Base-by-base conservation (phyloP, 2,329 filamentous ascomycete genomes). In the Aspergillus tamarii region DNA sequence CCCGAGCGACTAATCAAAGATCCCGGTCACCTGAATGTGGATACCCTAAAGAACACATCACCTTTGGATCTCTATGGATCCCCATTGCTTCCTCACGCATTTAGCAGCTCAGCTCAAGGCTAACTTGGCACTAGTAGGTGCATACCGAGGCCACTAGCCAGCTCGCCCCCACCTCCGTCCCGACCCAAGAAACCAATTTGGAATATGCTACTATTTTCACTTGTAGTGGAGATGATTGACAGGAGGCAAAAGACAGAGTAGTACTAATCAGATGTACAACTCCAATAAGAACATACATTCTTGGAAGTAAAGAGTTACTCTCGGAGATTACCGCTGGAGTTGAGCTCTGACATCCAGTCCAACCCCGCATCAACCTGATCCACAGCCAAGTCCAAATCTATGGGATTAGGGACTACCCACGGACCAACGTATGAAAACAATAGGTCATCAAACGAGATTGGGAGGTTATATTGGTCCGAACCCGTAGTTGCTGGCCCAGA, bases 31-130 rank as follows among this genome's bases (percentile, higher is more conserved):
- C 34, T 36, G 39, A 41, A 41, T 41, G 39, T 41, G 39, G 39
- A 41, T 41, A 41, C 39, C 39, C 39, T n/a, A n/a, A 41, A 41
- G 19, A 41, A 41, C 16, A 41, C 39, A 41, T n/a, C 19, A 9
- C 12, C 34, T 4, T 1, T 4, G 4, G 26, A 26, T 26, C 0
- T 4, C 14, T 4, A 4, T 4, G 4, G 26, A 26, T 26, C 0
- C 12, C 14, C 12, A 36, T 36, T 36, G 34, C 7, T 41, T 41
- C 36, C 36, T 2, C 39, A 41, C 7, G 16, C 19, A 41, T 41
- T 41, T 19, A 41, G 39, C 26, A 26, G 26, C 26, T 26, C 26
- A 26, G 26, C 26, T 26, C 26, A 26, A 26, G 26, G 26, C 26
- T 26, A 26, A 26, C 26, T 26, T 26, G 26, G 26, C 26, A 26